These are phyloP conservation scores for Tricholoma terreum DNA, from an alignment of 768 basidiomycete species.

Conservation along the genomic window DNA sequence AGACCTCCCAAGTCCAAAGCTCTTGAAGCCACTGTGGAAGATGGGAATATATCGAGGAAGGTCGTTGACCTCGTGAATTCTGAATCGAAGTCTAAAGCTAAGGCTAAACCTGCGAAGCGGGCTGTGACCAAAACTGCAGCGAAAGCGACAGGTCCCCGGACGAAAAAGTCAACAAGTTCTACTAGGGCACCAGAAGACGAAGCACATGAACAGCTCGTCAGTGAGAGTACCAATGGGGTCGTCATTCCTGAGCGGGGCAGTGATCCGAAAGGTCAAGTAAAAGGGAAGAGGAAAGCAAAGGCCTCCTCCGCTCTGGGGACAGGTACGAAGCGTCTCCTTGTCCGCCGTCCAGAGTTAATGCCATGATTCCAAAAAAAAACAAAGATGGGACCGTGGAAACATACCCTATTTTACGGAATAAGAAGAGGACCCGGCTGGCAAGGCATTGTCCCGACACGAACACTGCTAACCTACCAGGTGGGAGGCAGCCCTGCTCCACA, in stretches of 20 bases:
- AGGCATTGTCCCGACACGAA: not conserved
- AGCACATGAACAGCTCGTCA: not conserved
- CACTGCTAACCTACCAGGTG: not conserved
- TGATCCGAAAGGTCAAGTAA: not conserved
- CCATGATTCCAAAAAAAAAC: not conserved
- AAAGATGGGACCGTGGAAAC: not conserved
- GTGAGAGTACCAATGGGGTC: not conserved
- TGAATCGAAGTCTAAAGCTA: not conserved
- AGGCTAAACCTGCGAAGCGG: not conserved
- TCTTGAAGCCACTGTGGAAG: not conserved
- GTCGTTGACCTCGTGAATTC: not conserved
- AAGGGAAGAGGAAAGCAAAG: not conserved
- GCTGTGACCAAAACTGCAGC: not conserved
- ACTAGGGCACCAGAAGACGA: not conserved
- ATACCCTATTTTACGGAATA: not conserved
- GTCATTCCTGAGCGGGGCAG: not conserved
- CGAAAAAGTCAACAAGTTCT: not conserved
- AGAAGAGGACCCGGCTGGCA: not conserved
- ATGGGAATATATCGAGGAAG: not conserved
- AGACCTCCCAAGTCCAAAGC: constrained; percentile 12
- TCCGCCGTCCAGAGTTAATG: not conserved
- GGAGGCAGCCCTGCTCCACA: not conserved
- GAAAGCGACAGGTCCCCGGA: not conserved
- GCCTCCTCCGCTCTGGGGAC: not conserved
- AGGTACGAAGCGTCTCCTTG: not conserved